phyloP scores from a whole-genome alignment of 495 filamentous ascomycete genomes.

The Apodospora peruviana region DNA sequence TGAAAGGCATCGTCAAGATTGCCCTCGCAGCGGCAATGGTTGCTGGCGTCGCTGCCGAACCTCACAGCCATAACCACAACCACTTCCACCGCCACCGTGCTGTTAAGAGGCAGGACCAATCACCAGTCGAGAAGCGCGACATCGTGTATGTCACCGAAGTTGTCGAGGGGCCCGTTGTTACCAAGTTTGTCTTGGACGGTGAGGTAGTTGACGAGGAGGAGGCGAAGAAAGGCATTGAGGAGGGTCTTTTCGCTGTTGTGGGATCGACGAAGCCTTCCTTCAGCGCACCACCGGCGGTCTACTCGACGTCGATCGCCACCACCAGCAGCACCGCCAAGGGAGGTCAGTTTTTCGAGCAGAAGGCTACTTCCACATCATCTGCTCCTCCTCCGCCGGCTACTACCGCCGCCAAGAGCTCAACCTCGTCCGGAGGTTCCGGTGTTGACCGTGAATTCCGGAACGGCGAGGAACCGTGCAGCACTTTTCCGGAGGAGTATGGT shows the following conservation, averaged over 20 bases:
- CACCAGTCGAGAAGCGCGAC: constrained; percentile 38
- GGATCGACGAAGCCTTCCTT: constrained; percentile 41
- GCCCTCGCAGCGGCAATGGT: constrained; percentile 45
- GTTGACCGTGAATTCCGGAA: constrained; percentile 70
- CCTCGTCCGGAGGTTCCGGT: constrained; percentile 39
- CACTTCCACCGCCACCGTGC: constrained; percentile 32
- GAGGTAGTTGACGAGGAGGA: constrained; percentile 44
- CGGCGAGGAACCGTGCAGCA: constrained; percentile 62
- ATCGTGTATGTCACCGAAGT: constrained; percentile 24
- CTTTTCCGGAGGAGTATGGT: constrained; percentile 81
- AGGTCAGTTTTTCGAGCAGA: constrained; percentile 31
- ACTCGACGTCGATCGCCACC: constrained; percentile 17
- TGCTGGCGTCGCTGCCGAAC: constrained; percentile 37
- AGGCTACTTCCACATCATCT: constrained; percentile 14
- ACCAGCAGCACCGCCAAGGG: constrained; percentile 8
- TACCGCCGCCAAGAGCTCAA: constrained; percentile 8
- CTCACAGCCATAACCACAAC: constrained; percentile 39
- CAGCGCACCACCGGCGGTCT: constrained; percentile 29
- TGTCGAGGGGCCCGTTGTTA: constrained; percentile 47
- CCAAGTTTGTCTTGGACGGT: constrained; percentile 56
- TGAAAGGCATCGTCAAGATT: constrained; percentile 42
- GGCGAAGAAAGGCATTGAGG: constrained; percentile 57
- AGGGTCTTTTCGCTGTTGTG: constrained; percentile 48
- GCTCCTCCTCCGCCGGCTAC: constrained; percentile 2
- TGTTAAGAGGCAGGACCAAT: constrained; percentile 27